phyloP scores from a whole-genome alignment of 768 basidiomycete genomes.

The Suillus tomentosus region DNA sequence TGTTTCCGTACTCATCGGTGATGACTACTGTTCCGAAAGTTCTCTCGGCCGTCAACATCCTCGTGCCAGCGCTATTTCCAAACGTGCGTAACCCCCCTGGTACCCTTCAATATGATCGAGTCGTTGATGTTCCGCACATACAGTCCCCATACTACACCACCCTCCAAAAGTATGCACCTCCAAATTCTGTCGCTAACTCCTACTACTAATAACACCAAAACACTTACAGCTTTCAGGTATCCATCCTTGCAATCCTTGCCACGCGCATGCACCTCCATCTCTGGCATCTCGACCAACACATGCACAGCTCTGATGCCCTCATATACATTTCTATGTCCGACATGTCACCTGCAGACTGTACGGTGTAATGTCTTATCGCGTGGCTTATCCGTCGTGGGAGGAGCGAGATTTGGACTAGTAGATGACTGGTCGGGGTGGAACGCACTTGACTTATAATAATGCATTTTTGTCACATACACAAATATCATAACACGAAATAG shows the following conservation, averaged over 20 bases:
- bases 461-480: neutral
- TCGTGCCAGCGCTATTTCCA: neutral
- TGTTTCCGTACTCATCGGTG: neutral
- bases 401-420: neutral
- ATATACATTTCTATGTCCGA: neutral
- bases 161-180: neutral
- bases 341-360: neutral
- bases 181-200: neutral
- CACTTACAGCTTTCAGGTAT: neutral
- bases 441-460: neutral
- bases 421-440: neutral
- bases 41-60: neutral
- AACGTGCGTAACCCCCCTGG: neutral
- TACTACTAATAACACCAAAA: neutral
- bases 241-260: neutral
- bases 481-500: no score
- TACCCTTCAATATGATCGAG: neutral
- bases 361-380: neutral
- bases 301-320: neutral
- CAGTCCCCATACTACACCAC: neutral
- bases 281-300: neutral
- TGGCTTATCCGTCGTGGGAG: neutral
- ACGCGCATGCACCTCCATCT: neutral
- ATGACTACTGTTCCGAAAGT: neutral
- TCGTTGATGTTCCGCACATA: neutral